Conservation (phyloP, 2,329 filamentous ascomycete genomes). For the Parascedosporium putredinis region DNA sequence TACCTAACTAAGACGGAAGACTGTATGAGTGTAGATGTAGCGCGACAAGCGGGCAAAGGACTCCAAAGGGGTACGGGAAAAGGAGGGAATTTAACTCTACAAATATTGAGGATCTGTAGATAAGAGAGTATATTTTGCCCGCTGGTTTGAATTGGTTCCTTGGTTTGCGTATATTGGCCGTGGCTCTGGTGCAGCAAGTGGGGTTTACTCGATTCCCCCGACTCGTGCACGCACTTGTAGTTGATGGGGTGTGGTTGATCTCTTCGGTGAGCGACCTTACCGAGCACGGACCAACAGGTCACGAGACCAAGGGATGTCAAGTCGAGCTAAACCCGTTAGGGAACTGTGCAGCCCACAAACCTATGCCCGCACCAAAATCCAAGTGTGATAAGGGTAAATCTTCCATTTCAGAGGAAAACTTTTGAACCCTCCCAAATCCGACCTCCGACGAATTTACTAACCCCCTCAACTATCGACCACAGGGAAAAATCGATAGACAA, state of each 20-base stretch:
- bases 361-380: slow-evolving; percentile 6
- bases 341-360: slow-evolving; percentile 7
- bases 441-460: slow-evolving; percentile 9
- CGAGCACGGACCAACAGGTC: slow-evolving; percentile 1
- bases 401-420: slow-evolving; percentile 7
- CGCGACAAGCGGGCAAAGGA: no score
- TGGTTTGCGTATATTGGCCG: no score
- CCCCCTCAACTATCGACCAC: slow-evolving; percentile 6
- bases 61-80: no score
- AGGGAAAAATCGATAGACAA: slow-evolving; percentile 6
- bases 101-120: no score
- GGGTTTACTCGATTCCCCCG: no score
- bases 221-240: no score
- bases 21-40: no score
- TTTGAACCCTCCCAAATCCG: slow-evolving; percentile 9
- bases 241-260: neutral
- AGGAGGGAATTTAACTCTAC: no score
- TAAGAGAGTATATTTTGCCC: no score
- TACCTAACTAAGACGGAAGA: no score
- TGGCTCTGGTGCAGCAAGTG: no score
- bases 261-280: neutral
- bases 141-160: no score
- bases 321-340: slow-evolving; percentile 4
- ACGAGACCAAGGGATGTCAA: neutral
- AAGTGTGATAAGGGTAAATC: slow-evolving; percentile 8